A percentile compares a stretch with the other conserved stretches of the same genome.
Conservation (phyloP, 129 eudicot species). For the Artemisia annua region DNA sequence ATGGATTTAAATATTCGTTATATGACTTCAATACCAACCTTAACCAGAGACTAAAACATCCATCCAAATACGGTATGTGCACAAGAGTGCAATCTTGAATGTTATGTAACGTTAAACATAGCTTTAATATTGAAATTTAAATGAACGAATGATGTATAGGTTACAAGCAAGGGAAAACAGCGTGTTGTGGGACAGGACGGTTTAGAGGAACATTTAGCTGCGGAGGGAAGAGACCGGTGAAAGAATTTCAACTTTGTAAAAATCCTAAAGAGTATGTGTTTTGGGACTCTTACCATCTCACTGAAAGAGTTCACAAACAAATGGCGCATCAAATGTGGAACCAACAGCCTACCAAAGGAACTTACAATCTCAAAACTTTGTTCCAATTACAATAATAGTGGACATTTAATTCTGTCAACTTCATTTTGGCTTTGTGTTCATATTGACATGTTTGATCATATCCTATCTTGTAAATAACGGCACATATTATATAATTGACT, state of each 20-base stretch:
- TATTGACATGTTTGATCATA: background rate
- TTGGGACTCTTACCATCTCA: conserved; percentile 62
- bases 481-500: background rate
- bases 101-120: background rate
- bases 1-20: conserved; percentile 53
- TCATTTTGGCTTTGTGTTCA: background rate
- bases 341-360: conserved; percentile 21
- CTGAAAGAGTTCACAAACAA: conserved; percentile 42
- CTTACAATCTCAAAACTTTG: conserved; percentile 41
- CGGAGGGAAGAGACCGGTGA: conserved; percentile 62
- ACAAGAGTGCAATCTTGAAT: background rate
- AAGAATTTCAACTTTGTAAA: conserved; percentile 51
- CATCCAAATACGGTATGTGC: conserved; percentile 50
- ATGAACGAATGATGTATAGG: conserved; percentile 28
- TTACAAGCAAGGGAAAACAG: conserved; percentile 59
- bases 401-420: conserved; percentile 6
- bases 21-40: conserved; percentile 48
- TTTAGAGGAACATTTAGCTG: conserved; percentile 66
- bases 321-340: conserved; percentile 56
- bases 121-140: background rate
- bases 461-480: conserved; percentile 7
- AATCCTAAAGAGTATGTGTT: conserved; percentile 53
- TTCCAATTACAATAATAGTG: conserved; percentile 19
- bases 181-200: conserved; percentile 78
- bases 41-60: conserved; percentile 40